Evolutionary conservation across 2,329 filamentous ascomycete genomes (phyloP).

Genomic region (Fusarium sp.): DNA sequence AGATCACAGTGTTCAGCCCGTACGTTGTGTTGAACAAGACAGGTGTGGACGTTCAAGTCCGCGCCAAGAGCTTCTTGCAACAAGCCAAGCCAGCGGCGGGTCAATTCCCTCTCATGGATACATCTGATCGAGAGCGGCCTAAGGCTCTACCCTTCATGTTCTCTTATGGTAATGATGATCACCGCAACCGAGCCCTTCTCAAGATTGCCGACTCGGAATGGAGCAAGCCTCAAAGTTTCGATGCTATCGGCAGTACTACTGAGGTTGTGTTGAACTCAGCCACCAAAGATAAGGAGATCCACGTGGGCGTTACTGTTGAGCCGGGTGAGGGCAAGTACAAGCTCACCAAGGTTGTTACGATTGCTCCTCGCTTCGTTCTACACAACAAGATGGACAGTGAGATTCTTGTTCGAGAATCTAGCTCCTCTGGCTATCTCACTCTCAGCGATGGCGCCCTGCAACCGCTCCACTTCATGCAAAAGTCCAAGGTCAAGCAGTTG

Average conservation of each 20-base stretch:
- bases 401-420: conserved; percentile 89
- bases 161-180: conserved; percentile 88
- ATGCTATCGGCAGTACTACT: conserved; percentile 92
- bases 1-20: conserved; percentile 92
- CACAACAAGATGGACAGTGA: conserved; percentile 93
- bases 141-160: conserved; percentile 95
- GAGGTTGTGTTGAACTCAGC: conserved; percentile 85
- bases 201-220: conserved; percentile 91
- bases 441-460: conserved; percentile 82
- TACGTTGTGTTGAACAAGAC: conserved; percentile 97
- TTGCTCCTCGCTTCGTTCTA: conserved; percentile 91
- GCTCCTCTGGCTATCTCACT: conserved; percentile 85
- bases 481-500: conserved; percentile 84
- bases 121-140: conserved; percentile 64
- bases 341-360: conserved; percentile 92
- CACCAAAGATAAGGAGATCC: conserved; percentile 80
- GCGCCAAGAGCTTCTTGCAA: conserved; percentile 89
- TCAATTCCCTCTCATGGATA: conserved; percentile 69
- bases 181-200: conserved; percentile 87
- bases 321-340: conserved; percentile 98
- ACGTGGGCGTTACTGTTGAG: conserved; percentile 87
- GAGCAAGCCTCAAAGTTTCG: conserved; percentile 98
- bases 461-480: conserved; percentile 89
- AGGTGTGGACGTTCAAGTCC: conserved; percentile 85
- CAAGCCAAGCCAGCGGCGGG: conserved; percentile 85